These are phyloP conservation scores for Saccharomycopsis synnaedendra DNA, from an alignment of 805 yeast species.

Conservation along the genomic window DNA sequence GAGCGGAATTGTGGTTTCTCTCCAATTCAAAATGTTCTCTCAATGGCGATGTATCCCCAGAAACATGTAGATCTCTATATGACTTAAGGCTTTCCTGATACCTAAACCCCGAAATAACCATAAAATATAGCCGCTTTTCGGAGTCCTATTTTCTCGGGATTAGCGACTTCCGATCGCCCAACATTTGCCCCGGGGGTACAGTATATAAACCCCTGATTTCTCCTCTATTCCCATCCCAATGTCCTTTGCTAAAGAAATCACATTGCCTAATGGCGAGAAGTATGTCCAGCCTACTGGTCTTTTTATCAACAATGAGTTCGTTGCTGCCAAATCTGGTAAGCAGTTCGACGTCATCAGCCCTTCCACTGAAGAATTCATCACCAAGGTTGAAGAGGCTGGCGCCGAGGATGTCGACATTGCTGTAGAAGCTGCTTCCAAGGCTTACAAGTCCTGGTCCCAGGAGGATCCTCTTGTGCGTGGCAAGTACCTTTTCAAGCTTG, in stretches of 20 bases:
- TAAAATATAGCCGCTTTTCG: no score
- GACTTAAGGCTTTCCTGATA: no score
- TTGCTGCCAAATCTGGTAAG: slow-evolving; percentile 43
- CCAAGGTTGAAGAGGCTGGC: slow-evolving; percentile 63
- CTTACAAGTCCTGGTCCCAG: slow-evolving; percentile 65
- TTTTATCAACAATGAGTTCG: slow-evolving; percentile 71
- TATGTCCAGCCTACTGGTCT: slow-evolving; percentile 76
- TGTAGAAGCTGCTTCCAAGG: slow-evolving; percentile 72
- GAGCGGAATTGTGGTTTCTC: no score
- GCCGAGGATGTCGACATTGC: slow-evolving; percentile 74
- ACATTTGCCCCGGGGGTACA: no score
- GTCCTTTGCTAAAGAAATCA: not conserved
- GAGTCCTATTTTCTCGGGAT: no score
- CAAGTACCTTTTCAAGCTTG: slow-evolving; percentile 52
- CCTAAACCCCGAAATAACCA: no score
- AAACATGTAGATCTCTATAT: no score
- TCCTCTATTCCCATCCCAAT: no score
- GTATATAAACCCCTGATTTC: no score
- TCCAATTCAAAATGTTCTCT: no score
- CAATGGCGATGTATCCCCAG: no score
- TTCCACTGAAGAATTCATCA: slow-evolving; percentile 60
- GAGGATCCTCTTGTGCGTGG: slow-evolving; percentile 62
- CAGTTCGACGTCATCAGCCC: slow-evolving; percentile 59
- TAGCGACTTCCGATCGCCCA: no score
- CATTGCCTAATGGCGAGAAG: slow-evolving; percentile 59